Evolutionary conservation across 352 stramenopile species (phyloP), one percentile per base, ranked within the genome.

Genomic region (Pythium rhizo-oryzae): DNA sequence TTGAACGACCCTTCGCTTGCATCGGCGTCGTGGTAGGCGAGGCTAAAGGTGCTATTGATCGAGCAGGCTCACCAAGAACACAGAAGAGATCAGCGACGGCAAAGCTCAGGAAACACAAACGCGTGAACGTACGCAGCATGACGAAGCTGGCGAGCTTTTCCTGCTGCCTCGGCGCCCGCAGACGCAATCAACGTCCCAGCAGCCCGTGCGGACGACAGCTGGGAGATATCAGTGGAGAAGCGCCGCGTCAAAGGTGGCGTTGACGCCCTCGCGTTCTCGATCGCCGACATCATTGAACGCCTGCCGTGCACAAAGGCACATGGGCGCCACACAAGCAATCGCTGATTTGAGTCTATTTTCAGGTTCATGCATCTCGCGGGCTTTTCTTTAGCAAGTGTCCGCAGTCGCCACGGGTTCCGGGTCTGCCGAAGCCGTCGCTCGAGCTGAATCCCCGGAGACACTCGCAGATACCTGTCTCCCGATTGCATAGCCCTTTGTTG

Each of bases 401-500:
- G 59, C 88, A 96, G 73, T 96, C 88, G 9, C 72, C 72, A 37
- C 82, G 81, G 16, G 65, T 84, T 18, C 88, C 88, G 8, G 57
- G 13, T 12, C 79, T 81, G 8, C 88, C 88, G 39, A 76, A 74
- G 6, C 88, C 87, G 47, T 94, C 78, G 57, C 84, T 94, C 11
- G 75, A 83, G 3, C 64, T 80, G 55, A 82, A 94, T 9, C 82
- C 84, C 5, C 68, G 51, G 0, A 67, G 67, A 41, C 86, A 94
- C 7, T 69, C 51, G 62, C 86, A 94, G 11, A 76, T 68, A 0
- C 84, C 86, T 11, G 66, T 73, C 1, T 73, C 67, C 46, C 75
- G 73, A 61, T 98, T 84, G 75, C 94, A 98, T 39, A 84, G 74
- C 9, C 94, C 94, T 60, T 90, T 87, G 72, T 95, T 96, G 11